Evolutionary conservation across 2,329 filamentous ascomycete species (phyloP), one percentile per base, ranked within the genome.

Genomic region (Fusarium pseudoanthophilum): DNA sequence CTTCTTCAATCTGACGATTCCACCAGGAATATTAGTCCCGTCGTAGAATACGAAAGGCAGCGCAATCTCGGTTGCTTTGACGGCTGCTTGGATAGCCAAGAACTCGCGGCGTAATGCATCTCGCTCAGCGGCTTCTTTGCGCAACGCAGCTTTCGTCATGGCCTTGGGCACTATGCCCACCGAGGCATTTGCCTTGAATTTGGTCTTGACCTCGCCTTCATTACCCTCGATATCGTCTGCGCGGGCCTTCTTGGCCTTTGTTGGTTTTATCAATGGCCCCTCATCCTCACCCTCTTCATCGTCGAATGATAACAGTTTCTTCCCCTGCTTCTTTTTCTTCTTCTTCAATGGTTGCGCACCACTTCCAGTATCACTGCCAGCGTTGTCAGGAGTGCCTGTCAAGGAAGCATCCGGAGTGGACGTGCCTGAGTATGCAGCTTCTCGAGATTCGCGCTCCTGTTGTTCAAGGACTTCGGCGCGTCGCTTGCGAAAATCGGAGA

Each of bases 41-140:
- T 98, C 95, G 83, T 98, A 98, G 80, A 98, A 98, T 7, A 98
- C 94, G 81, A 98, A 99, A 0, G 96, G 96, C 37, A 99, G 92
- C 21, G 93, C 88, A 61, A 99, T 93, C 79, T 98, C 95, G 14
- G 95, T 95, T 26, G 90, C 90, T 83, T 97, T 97, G 74, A 98
- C 93, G 0, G 91, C 90, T 70, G 97, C 94, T 80, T 98, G 96
- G 66, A 95, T 88, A 15, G 86, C 86, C 51, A 97, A 81, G 77
- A 97, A 99, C 79, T 98, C 95, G 30, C 91, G 90, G 43, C 94
- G 90, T 46, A 98, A 82, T 0, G 94, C 89, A 20, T 96, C 94
- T 68, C 93, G 89, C 73, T 94, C 90, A 63, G 92, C 89, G 8
- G 94, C 93, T 81, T 97, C 95, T 53, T 92, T 91, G 61, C 93